Conservation (phyloP, 495 filamentous ascomycete genomes). For the Beverwykella pulmonaria region DNA sequence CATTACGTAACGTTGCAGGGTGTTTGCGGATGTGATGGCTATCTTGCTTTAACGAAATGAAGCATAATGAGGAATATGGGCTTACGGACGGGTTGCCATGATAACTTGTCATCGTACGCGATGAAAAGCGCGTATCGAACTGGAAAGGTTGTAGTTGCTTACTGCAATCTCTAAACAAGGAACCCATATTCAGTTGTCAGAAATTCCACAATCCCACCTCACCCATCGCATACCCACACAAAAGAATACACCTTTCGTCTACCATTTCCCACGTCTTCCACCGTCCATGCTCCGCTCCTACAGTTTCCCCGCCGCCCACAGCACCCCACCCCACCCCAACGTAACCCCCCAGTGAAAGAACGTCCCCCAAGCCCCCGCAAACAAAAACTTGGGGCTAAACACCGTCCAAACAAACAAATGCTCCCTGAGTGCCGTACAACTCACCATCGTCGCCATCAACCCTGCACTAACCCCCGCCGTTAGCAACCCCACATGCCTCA, state of each 20-base stretch:
- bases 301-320: conserved; percentile 46
- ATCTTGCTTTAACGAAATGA: too few relatives aligned
- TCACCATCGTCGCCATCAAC: conserved; percentile 76
- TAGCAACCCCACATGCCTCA: conserved; percentile 58
- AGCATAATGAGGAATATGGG: too few relatives aligned
- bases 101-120: too few relatives aligned
- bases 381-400: conserved; percentile 95
- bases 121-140: too few relatives aligned
- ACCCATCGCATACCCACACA: too few relatives aligned
- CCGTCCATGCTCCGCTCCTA: neutral
- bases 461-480: conserved; percentile 67
- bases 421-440: conserved; percentile 79
- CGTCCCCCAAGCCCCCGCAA: conserved; percentile 81
- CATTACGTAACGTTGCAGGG: too few relatives aligned
- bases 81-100: too few relatives aligned
- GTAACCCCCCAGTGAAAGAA: conserved; percentile 78
- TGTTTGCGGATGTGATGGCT: too few relatives aligned
- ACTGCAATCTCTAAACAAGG: too few relatives aligned
- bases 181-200: too few relatives aligned
- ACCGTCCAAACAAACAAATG: conserved; percentile 99
- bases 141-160: too few relatives aligned
- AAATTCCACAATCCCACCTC: too few relatives aligned
- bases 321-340: conserved; percentile 57
- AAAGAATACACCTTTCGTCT: neutral
- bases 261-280: neutral